Conservation (phyloP, 2,329 filamentous ascomycete genomes). For the Ascochyta pisi region DNA sequence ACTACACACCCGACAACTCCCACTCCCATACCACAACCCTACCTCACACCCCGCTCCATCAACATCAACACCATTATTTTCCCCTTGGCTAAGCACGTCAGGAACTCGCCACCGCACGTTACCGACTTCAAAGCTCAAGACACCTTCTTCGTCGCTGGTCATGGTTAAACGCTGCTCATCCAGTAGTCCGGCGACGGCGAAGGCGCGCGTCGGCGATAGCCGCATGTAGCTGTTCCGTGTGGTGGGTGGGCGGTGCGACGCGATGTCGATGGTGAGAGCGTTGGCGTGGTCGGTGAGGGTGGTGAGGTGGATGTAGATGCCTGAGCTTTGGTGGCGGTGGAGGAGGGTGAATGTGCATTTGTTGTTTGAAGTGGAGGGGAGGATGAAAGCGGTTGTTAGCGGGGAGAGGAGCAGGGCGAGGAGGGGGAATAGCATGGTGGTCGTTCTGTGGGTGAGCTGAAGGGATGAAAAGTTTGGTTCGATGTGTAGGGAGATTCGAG, state of each 20-base stretch:
- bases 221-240: not conserved
- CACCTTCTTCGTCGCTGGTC: not conserved
- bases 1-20: not conserved
- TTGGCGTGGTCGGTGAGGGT: not conserved
- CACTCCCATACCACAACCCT: not conserved
- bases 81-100: too few relatives aligned
- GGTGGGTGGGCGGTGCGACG: not conserved
- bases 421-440: not conserved
- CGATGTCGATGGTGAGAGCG: not conserved
- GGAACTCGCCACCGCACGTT: not conserved
- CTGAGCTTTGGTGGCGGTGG: not conserved
- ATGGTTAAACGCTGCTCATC: not conserved
- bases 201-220: not conserved
- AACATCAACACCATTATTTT: not conserved
- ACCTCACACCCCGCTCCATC: not conserved
- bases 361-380: not conserved
- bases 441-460: too few relatives aligned
- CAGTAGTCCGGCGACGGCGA: not conserved
- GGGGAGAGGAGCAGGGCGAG: not conserved
- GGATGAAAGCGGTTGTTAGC: not conserved
- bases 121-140: not conserved
- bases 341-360: not conserved
- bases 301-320: not conserved
- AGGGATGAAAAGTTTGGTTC: too few relatives aligned
- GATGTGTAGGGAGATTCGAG: not conserved